Conservation (phyloP, 176 grass and related monocot genomes). For the Hordeum vulgare region MorexV3_pseudomolecules_assembly NC_058521.1:508493264-508493763, state of each 20-base stretch:
- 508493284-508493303: not conserved
- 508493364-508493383: no score
- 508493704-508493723: slow-evolving; percentile 96
- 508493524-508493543: slow-evolving; percentile 73
- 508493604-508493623: slow-evolving; percentile 84
- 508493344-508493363: no score
- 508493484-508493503: not conserved
- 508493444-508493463: not conserved
- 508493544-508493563: slow-evolving; percentile 90
- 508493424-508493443: not conserved
- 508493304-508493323: not conserved
- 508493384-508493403: not conserved
- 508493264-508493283: not conserved
- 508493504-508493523: not conserved
- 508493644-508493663: slow-evolving; percentile 23
- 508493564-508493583: slow-evolving; percentile 84
- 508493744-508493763: slow-evolving; percentile 13
- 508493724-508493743: slow-evolving; percentile 92
- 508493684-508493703: slow-evolving; percentile 89
- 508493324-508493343: not conserved
- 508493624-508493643: slow-evolving; percentile 36
- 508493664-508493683: slow-evolving; percentile 3
- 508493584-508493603: slow-evolving; percentile 92
- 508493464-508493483: not conserved
- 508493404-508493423: not conserved